Conservation (phyloP, 164 flowering plant species). For the Stephania cephalantha region DNA sequence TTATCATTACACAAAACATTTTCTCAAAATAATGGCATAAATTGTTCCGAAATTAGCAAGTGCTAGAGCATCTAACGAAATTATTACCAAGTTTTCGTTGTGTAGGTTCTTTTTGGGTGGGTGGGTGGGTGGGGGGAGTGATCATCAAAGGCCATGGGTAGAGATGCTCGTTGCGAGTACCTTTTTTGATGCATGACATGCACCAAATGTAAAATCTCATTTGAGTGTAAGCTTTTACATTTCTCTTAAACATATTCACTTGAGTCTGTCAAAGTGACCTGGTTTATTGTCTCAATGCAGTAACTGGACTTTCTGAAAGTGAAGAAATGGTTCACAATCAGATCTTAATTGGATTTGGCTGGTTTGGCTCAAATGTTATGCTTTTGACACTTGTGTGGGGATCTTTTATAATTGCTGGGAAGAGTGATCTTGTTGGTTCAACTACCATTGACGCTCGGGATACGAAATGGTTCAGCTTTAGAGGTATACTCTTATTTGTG, state of each 20-base stretch:
- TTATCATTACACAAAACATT: too few species aligned
- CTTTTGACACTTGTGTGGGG: slow-evolving; percentile 83
- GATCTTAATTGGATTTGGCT: slow-evolving; percentile 88
- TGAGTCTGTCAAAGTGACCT: neutral
- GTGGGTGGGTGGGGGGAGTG: too few species aligned
- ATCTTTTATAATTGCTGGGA: slow-evolving; percentile 69
- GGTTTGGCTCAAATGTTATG: slow-evolving; percentile 92
- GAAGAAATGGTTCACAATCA: slow-evolving; percentile 61
- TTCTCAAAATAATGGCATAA: neutral
- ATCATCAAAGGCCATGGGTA: too few species aligned
- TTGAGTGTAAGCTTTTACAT: neutral
- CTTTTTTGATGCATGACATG: neutral
- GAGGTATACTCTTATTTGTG: neutral
- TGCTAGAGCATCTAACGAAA: neutral
- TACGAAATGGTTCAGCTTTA: slow-evolving; percentile 31
- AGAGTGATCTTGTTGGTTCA: slow-evolving; percentile 51
- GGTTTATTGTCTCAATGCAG: slow-evolving; percentile 24
- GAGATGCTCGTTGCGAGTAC: neutral
- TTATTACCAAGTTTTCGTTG: neutral
- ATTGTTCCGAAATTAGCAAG: neutral
- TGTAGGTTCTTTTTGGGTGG: neutral
- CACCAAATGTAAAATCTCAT: neutral
- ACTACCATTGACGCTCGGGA: slow-evolving; percentile 38
- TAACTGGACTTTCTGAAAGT: slow-evolving; percentile 85
- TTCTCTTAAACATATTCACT: neutral